Conservation (phyloP, 768 basidiomycete genomes). For the Auricularia heimuer region DNA sequence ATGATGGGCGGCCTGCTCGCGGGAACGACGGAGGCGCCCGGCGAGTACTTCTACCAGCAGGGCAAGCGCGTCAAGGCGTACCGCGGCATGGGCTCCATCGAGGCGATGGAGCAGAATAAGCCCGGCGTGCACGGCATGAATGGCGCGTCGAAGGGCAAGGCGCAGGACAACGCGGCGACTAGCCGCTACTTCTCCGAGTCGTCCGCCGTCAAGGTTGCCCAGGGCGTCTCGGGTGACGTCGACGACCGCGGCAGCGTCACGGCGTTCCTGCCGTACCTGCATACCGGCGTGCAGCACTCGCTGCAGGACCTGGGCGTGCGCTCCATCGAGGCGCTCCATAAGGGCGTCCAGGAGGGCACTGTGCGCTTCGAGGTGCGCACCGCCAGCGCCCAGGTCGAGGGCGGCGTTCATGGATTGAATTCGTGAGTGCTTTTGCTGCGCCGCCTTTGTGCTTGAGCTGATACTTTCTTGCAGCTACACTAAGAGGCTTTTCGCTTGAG, state of each 20-base stretch:
- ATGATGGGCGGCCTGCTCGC: constrained; percentile 99
- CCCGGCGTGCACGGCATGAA: constrained; percentile 23
- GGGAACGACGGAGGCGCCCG: constrained; percentile 93
- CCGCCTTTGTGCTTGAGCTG: background rate
- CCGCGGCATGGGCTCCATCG: constrained; percentile 95
- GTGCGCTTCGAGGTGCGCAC: constrained; percentile 91
- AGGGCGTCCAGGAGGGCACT: constrained; percentile 50
- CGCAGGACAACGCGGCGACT: constrained; percentile 87
- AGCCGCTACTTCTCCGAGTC: constrained; percentile 92
- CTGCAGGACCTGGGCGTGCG: constrained; percentile 85
- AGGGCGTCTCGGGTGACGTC: constrained; percentile 93
- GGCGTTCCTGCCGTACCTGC: constrained; percentile 82
- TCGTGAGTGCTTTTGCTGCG: constrained; percentile 47
- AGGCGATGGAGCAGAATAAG: constrained; percentile 82
- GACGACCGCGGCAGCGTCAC: constrained; percentile 94
- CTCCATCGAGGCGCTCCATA: constrained; percentile 55
- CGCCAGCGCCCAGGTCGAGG: constrained; percentile 90
- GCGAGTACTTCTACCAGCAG: constrained; percentile 98
- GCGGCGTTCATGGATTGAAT: constrained; percentile 91
- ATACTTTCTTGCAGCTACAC: constrained; percentile 34
- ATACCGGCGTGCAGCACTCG: constrained; percentile 82
- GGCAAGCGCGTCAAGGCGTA: constrained; percentile 99
- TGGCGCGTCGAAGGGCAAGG: constrained; percentile 28
- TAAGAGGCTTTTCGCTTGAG: constrained; percentile 42
- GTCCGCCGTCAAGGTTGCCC: constrained; percentile 90